Evolutionary conservation across 768 basidiomycete species (phyloP).

Genomic region (Lentinus brumalis): DNA sequence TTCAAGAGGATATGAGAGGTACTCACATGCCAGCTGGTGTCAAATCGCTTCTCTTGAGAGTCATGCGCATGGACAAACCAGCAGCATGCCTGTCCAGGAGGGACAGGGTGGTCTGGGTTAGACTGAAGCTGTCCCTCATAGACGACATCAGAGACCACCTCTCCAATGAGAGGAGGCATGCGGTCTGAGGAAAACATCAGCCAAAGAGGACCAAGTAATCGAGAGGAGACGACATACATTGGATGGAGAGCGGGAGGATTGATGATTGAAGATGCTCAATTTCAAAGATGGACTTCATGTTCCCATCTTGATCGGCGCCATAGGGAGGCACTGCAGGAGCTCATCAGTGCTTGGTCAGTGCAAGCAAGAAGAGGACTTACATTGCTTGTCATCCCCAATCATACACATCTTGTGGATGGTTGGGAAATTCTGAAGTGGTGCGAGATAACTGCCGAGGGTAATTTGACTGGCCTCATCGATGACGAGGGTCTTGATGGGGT

Average conservation of each 20-base stretch:
- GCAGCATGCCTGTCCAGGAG: slow-evolving; percentile 49
- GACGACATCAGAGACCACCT: slow-evolving; percentile 66
- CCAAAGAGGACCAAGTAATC: slow-evolving; percentile 9
- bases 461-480: slow-evolving; percentile 41
- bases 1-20: neutral
- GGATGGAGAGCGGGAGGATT: slow-evolving; percentile 64
- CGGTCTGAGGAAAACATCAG: slow-evolving; percentile 53
- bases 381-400: slow-evolving; percentile 45
- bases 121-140: slow-evolving; percentile 68
- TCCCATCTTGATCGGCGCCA: slow-evolving; percentile 69
- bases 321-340: slow-evolving; percentile 68
- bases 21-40: slow-evolving; percentile 44
- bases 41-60: slow-evolving; percentile 37
- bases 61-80: slow-evolving; percentile 60
- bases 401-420: slow-evolving; percentile 40
- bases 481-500: slow-evolving; percentile 33
- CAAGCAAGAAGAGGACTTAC: slow-evolving; percentile 28
- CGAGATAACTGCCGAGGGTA: slow-evolving; percentile 31
- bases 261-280: slow-evolving; percentile 54
- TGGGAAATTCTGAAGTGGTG: slow-evolving; percentile 28
- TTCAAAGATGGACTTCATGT: slow-evolving; percentile 79
- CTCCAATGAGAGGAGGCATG: slow-evolving; percentile 81
- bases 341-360: neutral
- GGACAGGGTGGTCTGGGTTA: slow-evolving; percentile 48
- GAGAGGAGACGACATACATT: slow-evolving; percentile 53